Percentiles rank a stretch among this genome's conserved stretches.
Conservation (phyloP, 2,329 filamentous ascomycete genomes). For the Penicillium sp. region DNA sequence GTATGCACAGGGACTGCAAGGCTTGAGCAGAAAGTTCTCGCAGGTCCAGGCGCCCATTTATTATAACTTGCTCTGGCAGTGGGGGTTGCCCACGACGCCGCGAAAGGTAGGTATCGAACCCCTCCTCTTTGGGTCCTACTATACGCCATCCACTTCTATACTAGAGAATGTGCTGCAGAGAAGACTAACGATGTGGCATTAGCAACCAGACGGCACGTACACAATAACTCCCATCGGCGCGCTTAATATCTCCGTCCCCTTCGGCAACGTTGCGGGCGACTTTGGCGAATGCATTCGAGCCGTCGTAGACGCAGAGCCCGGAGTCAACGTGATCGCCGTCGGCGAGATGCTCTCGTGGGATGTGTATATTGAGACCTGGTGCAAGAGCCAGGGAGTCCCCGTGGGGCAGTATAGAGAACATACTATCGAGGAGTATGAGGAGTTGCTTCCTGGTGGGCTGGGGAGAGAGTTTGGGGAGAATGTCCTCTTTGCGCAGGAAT, state of each 20-base stretch:
- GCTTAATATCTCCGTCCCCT: background rate
- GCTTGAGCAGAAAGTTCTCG: background rate
- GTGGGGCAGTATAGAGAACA: background rate
- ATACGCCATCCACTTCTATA: no score
- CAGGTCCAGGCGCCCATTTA: conserved; percentile 4
- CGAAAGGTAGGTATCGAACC: background rate
- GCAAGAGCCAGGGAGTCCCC: background rate
- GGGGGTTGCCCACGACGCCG: conserved; percentile 1
- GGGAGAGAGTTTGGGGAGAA: conserved; percentile 5
- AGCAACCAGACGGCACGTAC: background rate
- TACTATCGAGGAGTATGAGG: background rate
- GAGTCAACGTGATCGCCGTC: background rate
- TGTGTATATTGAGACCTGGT: background rate
- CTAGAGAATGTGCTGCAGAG: no score
- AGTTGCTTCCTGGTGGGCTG: conserved; percentile 4
- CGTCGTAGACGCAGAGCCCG: background rate
- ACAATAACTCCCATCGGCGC: background rate
- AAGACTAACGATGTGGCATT: background rate
- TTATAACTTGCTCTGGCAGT: conserved; percentile 3
- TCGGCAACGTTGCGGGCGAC: background rate
- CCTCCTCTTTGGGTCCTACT: no score
- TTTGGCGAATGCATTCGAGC: background rate
- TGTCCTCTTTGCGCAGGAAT: conserved; percentile 8
- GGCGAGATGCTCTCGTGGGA: conserved; percentile 3
- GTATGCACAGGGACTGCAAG: background rate